Percentiles rank a stretch among this genome's conserved stretches.
These are phyloP conservation scores for Senna tora DNA, from an alignment of 306 rosid genomes.

Conservation along the genomic window DNA sequence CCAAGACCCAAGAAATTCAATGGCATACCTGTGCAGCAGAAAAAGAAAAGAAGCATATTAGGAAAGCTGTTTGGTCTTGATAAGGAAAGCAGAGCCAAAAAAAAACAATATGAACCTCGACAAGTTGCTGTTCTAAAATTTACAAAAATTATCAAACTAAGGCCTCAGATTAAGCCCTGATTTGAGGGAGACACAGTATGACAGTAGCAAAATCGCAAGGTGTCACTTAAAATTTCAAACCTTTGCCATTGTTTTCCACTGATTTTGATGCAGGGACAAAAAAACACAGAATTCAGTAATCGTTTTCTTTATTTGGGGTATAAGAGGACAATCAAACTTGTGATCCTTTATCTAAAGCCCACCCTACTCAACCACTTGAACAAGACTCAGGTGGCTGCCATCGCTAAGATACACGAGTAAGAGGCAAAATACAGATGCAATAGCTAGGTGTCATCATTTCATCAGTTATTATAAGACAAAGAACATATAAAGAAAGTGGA, in stretches of 20 bases:
- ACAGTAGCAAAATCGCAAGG: slow-evolving; percentile 3
- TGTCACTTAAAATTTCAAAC: background rate
- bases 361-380: no score
- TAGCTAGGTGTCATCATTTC: background rate
- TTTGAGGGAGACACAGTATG: slow-evolving; percentile 5
- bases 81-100: background rate
- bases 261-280: background rate
- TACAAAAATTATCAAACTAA: background rate
- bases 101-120: background rate
- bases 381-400: no score
- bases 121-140: background rate
- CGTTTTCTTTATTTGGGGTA: background rate
- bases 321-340: no score
- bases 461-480: slow-evolving; percentile 9
- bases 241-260: background rate
- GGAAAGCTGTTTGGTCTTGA: slow-evolving; percentile 13
- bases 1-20: slow-evolving; percentile 92
- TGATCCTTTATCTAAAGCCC: no score
- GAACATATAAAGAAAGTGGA: slow-evolving; percentile 5
- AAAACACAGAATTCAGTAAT: background rate
- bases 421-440: slow-evolving; percentile 1
- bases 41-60: slow-evolving; percentile 28
- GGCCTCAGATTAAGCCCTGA: slow-evolving; percentile 8
- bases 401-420: background rate
- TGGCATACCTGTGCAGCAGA: slow-evolving; percentile 73